Evolutionary conservation across 148 eudicot genomes (phyloP).

Genomic region (Fagopyrum homotropicum): DNA sequence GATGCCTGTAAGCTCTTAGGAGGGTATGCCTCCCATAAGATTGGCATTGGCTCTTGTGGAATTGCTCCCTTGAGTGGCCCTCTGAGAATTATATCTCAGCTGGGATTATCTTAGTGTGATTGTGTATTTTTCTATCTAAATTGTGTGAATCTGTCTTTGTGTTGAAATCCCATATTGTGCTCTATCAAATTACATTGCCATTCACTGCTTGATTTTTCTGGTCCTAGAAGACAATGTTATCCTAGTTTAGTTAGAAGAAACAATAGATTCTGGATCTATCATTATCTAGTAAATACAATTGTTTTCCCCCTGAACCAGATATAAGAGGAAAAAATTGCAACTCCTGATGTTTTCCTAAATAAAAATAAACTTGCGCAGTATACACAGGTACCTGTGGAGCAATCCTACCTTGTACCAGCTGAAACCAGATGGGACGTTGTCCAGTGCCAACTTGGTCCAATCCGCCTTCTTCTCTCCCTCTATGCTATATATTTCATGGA

Average conservation of each 20-base stretch:
- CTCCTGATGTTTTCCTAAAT: not conserved
- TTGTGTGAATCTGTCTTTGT: no score
- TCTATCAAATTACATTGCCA: no score
- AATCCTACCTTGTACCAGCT: slow-evolving; percentile 84
- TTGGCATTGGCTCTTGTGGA: no score
- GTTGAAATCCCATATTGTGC: no score
- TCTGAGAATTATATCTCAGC: no score
- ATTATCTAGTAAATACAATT: not conserved
- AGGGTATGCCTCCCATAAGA: no score
- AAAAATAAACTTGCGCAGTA: not conserved
- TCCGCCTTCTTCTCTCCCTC: slow-evolving; percentile 37
- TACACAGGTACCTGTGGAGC: not conserved
- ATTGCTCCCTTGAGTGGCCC: no score
- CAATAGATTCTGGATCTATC: not conserved
- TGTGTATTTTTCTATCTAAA: no score
- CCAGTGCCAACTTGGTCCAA: slow-evolving; percentile 55
- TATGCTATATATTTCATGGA: slow-evolving; percentile 39
- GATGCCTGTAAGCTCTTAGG: no score
- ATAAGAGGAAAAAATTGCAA: not conserved
- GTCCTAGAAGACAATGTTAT: not conserved
- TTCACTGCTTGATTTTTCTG: not conserved
- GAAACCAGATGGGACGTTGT: slow-evolving; percentile 39
- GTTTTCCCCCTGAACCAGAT: not conserved
- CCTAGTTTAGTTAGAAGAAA: not conserved
- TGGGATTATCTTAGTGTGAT: no score